A percentile compares a stretch with the other conserved stretches of the same genome.
Conservation (phyloP, 2,329 filamentous ascomycete genomes). For the Paramyrothecium roridum region DNA sequence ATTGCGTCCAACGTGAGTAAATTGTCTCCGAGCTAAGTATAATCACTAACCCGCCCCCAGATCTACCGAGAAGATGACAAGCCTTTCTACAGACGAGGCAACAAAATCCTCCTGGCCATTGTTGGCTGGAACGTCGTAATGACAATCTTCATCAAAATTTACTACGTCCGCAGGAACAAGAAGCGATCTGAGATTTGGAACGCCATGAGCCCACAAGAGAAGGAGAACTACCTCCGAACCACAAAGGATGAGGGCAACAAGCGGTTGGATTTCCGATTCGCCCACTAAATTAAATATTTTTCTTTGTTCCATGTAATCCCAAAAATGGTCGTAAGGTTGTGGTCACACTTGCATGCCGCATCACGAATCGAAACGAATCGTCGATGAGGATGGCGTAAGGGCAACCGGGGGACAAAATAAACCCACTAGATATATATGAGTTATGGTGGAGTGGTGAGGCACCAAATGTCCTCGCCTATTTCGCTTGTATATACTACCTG, state of each 20-base stretch:
- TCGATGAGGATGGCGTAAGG: too few relatives aligned
- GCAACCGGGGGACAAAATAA: too few relatives aligned
- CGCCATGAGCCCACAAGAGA: conserved; percentile 39
- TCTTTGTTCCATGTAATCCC: too few relatives aligned
- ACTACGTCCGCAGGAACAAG: conserved; percentile 49
- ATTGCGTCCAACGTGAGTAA: conserved; percentile 21
- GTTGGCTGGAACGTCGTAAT: conserved; percentile 44
- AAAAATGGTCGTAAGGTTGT: too few relatives aligned
- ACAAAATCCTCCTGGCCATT: conserved; percentile 46
- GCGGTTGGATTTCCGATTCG: conserved; percentile 39
- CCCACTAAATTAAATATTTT: conserved; percentile 20
- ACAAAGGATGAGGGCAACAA: conserved; percentile 43
- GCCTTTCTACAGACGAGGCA: conserved; percentile 35
- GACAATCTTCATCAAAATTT: conserved; percentile 46
- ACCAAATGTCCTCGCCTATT: too few relatives aligned
- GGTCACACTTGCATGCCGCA: too few relatives aligned
- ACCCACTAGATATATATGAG: too few relatives aligned
- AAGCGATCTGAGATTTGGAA: conserved; percentile 41
- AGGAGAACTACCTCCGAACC: conserved; percentile 25
- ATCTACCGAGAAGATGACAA: conserved; percentile 39
- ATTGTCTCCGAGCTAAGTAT: conserved; percentile 17
- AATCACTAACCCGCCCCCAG: conserved; percentile 5
- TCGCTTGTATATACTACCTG: too few relatives aligned
- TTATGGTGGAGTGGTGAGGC: too few relatives aligned
- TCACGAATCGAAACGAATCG: too few relatives aligned